Evolutionary conservation across 768 basidiomycete species (phyloP).

Genomic region (Lactifluus subvellereus): DNA sequence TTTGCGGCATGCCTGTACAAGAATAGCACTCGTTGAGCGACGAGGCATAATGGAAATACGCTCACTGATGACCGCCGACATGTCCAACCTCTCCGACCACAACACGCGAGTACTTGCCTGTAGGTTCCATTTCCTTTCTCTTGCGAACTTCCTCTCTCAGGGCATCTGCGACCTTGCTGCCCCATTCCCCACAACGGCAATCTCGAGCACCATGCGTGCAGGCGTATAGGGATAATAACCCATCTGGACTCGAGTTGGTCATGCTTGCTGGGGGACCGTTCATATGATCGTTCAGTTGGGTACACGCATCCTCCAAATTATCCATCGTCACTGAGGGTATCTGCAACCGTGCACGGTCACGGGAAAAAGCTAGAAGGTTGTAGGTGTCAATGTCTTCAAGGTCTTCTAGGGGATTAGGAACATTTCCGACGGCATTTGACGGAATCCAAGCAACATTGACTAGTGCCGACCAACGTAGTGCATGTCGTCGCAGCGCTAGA

Average conservation of each 20-base stretch:
- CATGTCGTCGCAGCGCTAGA: constrained; percentile 42
- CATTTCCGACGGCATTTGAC: constrained; percentile 18
- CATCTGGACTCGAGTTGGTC: constrained; percentile 21
- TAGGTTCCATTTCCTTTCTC: constrained; percentile 24
- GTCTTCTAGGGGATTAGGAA: constrained; percentile 24
- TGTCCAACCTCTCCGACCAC: constrained; percentile 64
- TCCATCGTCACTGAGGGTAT: constrained; percentile 43
- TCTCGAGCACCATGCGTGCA: constrained; percentile 78
- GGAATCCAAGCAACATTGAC: constrained; percentile 58
- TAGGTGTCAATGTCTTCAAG: constrained; percentile 28
- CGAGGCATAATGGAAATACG: constrained; percentile 19
- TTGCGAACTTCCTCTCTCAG: constrained; percentile 47
- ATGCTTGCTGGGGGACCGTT: background rate
- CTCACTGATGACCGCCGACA: constrained; percentile 80
- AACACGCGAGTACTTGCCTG: constrained; percentile 31
- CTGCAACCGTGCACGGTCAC: constrained; percentile 41
- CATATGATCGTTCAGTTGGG: constrained; percentile 26
- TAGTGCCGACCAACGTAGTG: constrained; percentile 44
- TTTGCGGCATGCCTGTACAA: constrained; percentile 58
- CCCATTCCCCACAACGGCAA: constrained; percentile 70
- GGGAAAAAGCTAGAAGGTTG: constrained; percentile 49
- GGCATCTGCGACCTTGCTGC: constrained; percentile 49
- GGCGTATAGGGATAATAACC: constrained; percentile 49
- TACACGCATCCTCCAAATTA: constrained; percentile 46
- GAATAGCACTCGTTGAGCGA: background rate